Conservation (phyloP, 73 alveolate genomes). For the Breviolum minutum region DNA sequence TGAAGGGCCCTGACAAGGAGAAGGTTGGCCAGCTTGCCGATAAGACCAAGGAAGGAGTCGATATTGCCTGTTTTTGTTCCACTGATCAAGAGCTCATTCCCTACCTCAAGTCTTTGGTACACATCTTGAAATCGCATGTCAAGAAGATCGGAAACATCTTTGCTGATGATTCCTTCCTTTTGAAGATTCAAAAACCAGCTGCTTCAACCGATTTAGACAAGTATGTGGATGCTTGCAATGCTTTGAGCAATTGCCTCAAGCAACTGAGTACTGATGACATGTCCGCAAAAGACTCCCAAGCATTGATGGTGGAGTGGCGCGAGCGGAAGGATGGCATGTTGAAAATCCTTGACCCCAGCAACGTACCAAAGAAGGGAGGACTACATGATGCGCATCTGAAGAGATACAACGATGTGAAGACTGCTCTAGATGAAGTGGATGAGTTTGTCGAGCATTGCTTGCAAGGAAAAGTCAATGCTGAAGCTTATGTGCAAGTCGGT, state of each 20-base stretch:
- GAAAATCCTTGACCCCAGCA: not conserved
- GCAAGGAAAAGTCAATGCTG: not conserved
- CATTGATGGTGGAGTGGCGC: not conserved
- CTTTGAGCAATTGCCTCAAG: not conserved
- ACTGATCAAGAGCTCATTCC: not conserved
- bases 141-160: not conserved
- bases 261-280: not conserved
- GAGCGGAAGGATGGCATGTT: not conserved
- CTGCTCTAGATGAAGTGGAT: too few species aligned
- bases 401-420: too few species aligned
- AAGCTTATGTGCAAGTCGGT: not conserved
- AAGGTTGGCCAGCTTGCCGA: not conserved
- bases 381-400: too few species aligned
- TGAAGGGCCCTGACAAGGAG: conserved; percentile 1
- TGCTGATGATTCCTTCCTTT: not conserved
- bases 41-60: not conserved
- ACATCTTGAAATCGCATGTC: not conserved
- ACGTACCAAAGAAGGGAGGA: too few species aligned
- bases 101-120: not conserved
- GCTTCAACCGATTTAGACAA: not conserved
- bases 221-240: not conserved
- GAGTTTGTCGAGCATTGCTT: too few species aligned
- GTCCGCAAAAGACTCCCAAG: not conserved
- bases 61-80: not conserved
- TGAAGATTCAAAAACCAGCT: not conserved